Evolutionary conservation across 441 rosid species (phyloP).

Genomic region (Gossypium lobatum): DNA sequence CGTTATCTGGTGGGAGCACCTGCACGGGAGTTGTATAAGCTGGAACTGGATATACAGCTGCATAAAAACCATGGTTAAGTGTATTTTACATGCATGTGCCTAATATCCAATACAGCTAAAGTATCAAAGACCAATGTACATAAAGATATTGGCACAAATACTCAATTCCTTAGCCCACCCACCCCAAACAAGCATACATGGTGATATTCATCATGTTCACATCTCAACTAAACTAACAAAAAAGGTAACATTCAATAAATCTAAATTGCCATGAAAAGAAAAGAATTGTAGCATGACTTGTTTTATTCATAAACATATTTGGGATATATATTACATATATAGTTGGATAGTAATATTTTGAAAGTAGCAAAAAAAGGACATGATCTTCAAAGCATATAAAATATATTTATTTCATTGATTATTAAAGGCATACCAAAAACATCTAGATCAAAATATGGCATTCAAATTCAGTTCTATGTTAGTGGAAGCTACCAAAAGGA

Average conservation of each 20-base stretch:
- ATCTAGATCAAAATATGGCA: neutral
- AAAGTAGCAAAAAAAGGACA: neutral
- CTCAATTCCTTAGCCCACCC: neutral
- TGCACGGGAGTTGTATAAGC: conserved; percentile 58
- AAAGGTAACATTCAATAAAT: neutral
- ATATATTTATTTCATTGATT: neutral
- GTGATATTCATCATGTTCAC: neutral
- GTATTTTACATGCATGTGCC: neutral
- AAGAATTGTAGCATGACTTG: neutral
- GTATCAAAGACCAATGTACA: neutral
- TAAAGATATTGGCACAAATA: neutral
- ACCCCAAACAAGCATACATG: neutral
- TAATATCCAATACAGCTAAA: neutral
- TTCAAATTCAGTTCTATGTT: neutral
- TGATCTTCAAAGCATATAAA: neutral
- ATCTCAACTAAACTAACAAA: neutral
- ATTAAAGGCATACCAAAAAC: neutral
- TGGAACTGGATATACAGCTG: conserved; percentile 63
- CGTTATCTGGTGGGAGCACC: conserved; percentile 61
- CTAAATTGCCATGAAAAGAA: neutral
- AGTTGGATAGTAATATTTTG: neutral
- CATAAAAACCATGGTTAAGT: conserved; percentile 17
- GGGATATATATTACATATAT: neutral
- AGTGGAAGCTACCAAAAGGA: neutral
- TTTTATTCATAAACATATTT: neutral